Evolutionary conservation across 768 basidiomycete species (phyloP).

Genomic region (Russula brevipes): DNA sequence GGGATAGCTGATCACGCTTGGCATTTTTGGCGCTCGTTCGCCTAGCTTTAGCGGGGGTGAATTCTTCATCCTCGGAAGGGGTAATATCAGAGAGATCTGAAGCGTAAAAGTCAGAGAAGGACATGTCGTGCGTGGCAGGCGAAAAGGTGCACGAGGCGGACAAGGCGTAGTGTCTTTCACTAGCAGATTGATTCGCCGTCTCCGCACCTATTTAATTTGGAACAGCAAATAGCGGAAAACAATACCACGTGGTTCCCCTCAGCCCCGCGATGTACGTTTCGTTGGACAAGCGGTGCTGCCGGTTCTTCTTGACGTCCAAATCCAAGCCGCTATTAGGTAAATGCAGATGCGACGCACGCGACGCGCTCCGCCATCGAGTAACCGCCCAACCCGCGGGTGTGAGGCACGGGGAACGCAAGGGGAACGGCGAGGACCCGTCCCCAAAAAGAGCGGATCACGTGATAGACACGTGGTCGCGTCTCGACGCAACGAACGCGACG

Average conservation of each 20-base stretch:
- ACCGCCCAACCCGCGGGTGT: too few species aligned
- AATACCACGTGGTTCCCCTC: too few species aligned
- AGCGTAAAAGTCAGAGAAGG: slow-evolving; percentile 27
- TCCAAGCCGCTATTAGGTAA: too few species aligned
- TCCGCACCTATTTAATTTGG: background rate
- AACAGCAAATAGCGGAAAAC: too few species aligned
- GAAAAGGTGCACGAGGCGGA: background rate
- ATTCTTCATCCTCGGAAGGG: slow-evolving; percentile 27
- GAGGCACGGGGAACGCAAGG: too few species aligned
- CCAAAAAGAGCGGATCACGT: background rate
- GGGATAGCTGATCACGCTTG: background rate
- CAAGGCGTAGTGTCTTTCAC: background rate
- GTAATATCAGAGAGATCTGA: slow-evolving; percentile 31
- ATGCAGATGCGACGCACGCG: too few species aligned
- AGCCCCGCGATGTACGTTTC: too few species aligned
- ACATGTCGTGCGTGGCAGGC: slow-evolving; percentile 14
- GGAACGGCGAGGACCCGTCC: too few species aligned
- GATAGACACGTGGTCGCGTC: slow-evolving; percentile 17
- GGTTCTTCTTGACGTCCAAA: too few species aligned
- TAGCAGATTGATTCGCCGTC: background rate
- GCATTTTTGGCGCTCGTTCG: slow-evolving; percentile 11
- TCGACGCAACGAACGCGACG: background rate
- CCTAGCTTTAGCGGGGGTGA: slow-evolving; percentile 5
- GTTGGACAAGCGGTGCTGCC: too few species aligned
- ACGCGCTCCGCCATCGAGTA: too few species aligned